Evolutionary conservation across 768 basidiomycete species (phyloP), one percentile per base, ranked within the genome.

Genomic region (Suillus clintonianus): DNA sequence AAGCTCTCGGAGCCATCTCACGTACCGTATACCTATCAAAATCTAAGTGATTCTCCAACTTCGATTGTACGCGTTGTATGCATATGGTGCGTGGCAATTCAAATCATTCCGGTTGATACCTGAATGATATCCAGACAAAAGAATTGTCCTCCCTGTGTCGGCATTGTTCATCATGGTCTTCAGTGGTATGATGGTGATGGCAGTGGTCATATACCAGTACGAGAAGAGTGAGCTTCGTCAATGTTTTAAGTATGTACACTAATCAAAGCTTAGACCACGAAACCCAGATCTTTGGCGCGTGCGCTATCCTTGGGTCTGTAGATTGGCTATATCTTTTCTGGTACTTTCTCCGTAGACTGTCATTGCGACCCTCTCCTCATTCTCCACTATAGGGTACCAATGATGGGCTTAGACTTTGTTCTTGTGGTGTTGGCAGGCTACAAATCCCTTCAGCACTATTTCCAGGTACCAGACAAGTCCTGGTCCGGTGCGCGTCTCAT

Each of bases 301-400:
- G 61, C n/a, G n/a, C 19, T 32, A 42, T 57, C 22, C 6, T 42
- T 30, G 37, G 22, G 3, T 41, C 61, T 1, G 54, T 56, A 17
- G 41, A 54, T 27, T 62, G 61, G 58, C 55, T 62, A 11, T 62
- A 59, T 62, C 55, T 62, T 34, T 62, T 62, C 14, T 62, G 61
- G 61, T 60, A 62, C 8, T 5, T 24, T 8, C 24, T 36, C 19
- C 36, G 10, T 2, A 22, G 14, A 36, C 27, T 32, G 0, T n/a
- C 19, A 13, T 59, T 22, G 10, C 22, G 36, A 55, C 15, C 1
- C 2, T 7, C 22, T 22, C 54, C 36, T 56, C 22, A 56, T 7
- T 59, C 15, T 32, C 51, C 41, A 15, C 9, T 17, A 3, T 36
- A 62, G 61, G 61, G 30, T 43, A 27, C 58, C 61, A 9, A 39